Conservation (phyloP, 2,329 filamentous ascomycete genomes). For the Esteya vermicola region DNA sequence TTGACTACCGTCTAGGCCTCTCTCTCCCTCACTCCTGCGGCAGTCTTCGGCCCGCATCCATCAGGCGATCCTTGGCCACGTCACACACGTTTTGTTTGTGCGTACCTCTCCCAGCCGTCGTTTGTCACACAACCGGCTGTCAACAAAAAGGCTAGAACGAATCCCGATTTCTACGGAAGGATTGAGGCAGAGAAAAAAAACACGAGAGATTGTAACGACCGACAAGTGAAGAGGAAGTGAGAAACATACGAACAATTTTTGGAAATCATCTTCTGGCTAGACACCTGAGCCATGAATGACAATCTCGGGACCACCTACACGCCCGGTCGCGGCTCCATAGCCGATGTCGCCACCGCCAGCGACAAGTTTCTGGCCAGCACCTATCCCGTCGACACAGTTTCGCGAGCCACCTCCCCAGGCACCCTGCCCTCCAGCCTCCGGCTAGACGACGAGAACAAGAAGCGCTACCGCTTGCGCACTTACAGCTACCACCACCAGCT, state of each 20-base stretch:
- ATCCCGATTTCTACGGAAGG: too few species aligned
- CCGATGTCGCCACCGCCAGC: slow-evolving; percentile 20
- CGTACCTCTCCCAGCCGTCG: neutral
- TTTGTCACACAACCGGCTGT: neutral
- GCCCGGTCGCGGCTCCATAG: slow-evolving; percentile 18
- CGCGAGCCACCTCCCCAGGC: slow-evolving; percentile 78
- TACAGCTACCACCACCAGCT: slow-evolving; percentile 87
- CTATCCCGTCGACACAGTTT: slow-evolving; percentile 52
- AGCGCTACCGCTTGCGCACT: slow-evolving; percentile 70
- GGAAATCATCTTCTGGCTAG: too few species aligned
- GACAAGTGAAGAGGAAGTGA: too few species aligned
- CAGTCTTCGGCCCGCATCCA: too few species aligned
- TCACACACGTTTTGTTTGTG: neutral
- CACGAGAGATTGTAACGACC: too few species aligned
- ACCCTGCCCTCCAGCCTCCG: slow-evolving; percentile 34
- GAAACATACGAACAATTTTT: too few species aligned
- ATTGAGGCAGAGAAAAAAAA: too few species aligned
- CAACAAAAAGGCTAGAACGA: neutral
- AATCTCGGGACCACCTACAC: slow-evolving; percentile 11
- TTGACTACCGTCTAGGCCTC: neutral
- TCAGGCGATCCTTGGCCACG: too few species aligned
- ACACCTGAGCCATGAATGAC: slow-evolving; percentile 21
- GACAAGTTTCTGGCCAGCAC: slow-evolving; percentile 23
- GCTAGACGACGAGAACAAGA: slow-evolving; percentile 36
- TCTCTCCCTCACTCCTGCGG: neutral